phyloP scores from a whole-genome alignment of 139 green algal genomes.

The Gonium pectorale region DNA sequence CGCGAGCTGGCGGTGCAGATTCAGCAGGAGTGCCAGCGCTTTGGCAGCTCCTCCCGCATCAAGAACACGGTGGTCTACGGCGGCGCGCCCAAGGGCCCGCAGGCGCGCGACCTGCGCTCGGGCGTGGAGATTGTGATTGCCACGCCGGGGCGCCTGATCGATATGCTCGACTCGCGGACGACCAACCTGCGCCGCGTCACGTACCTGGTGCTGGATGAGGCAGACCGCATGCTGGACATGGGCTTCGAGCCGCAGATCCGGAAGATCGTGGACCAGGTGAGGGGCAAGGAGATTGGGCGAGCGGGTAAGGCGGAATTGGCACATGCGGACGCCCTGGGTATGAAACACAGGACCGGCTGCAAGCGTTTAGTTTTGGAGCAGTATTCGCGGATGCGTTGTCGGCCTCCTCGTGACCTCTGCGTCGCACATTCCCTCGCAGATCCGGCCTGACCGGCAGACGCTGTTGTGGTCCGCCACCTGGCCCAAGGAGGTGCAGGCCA shows the following conservation, averaged over 20 bases:
- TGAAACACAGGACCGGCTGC: too few relatives aligned
- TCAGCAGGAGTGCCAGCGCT: constrained; percentile 90
- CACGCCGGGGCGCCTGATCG: constrained; percentile 91
- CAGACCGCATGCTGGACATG: constrained; percentile 97
- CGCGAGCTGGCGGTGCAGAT: constrained; percentile 96
- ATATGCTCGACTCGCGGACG: constrained; percentile 81
- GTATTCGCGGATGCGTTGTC: too few relatives aligned
- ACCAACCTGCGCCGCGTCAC: constrained; percentile 86
- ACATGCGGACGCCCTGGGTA: too few relatives aligned
- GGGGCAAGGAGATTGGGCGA: neutral
- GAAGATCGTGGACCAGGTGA: constrained; percentile 61
- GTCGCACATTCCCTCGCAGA: constrained; percentile 76
- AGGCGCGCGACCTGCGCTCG: constrained; percentile 68
- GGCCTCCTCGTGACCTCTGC: too few relatives aligned
- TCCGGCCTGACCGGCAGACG: constrained; percentile 92
- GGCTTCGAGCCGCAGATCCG: constrained; percentile 89
- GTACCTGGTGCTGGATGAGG: constrained; percentile 96
- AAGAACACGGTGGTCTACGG: constrained; percentile 90
- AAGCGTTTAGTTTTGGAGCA: too few relatives aligned
- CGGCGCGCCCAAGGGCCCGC: constrained; percentile 83
- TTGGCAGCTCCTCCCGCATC: constrained; percentile 88
- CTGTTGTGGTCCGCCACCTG: constrained; percentile 97
- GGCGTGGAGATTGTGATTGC: constrained; percentile 94
- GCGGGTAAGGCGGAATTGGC: too few relatives aligned
- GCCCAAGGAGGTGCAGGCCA: constrained; percentile 91